Conservation (phyloP, 2,329 filamentous ascomycete genomes). For the Epichloe amarillans region DNA sequence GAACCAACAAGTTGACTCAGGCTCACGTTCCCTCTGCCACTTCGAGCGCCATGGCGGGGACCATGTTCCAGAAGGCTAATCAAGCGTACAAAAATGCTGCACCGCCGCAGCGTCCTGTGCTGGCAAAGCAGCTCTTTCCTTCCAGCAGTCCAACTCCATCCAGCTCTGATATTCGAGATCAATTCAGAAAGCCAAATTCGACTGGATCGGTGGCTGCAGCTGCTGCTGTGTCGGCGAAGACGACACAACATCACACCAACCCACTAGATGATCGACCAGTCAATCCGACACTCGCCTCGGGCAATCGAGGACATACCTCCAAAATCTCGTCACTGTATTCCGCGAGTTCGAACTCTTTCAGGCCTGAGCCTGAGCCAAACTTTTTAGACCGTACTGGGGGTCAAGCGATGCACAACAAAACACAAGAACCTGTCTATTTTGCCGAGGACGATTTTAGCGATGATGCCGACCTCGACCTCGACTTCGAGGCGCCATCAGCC, state of each 20-base stretch:
- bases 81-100: constrained; percentile 13
- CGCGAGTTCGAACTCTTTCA: constrained; percentile 35
- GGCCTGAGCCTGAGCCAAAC: constrained; percentile 12
- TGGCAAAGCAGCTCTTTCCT: constrained; percentile 41
- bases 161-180: constrained; percentile 36
- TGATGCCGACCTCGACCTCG: constrained; percentile 61
- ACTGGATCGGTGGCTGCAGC: constrained; percentile 18
- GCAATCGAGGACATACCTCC: constrained; percentile 2
- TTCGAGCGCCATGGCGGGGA: not conserved
- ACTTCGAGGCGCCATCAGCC: constrained; percentile 47
- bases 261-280: constrained; percentile 17
- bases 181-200: constrained; percentile 32
- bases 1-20: constrained; percentile 14
- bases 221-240: constrained; percentile 26
- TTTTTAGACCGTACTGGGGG: constrained; percentile 23
- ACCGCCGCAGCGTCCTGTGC: constrained; percentile 20
- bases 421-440: constrained; percentile 38
- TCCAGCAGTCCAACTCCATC: constrained; percentile 38
- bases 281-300: constrained; percentile 18
- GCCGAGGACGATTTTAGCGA: constrained; percentile 79
- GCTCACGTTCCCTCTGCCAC: constrained; percentile 9
- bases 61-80: constrained; percentile 9
- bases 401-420: constrained; percentile 12
- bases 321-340: constrained; percentile 22
- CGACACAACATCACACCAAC: constrained; percentile 13